A percentile compares a stretch with the other conserved stretches of the same genome.
Conservation (phyloP, 1,139 yeast genomes). For the Lodderomyces orthopsilosis region DNA sequence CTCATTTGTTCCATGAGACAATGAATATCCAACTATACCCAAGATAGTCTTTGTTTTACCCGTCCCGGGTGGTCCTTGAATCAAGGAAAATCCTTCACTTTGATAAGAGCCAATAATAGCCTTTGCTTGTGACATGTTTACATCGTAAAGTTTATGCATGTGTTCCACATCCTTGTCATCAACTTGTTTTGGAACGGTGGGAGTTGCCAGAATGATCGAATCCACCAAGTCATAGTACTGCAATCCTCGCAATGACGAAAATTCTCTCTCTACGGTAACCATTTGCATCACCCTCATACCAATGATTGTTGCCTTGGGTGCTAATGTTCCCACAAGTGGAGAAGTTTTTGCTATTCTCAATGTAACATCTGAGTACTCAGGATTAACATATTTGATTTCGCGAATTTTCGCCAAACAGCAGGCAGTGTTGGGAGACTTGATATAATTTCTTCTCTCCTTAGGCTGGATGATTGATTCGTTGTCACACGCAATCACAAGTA, state of each 20-base stretch:
- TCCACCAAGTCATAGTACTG: conserved; percentile 72
- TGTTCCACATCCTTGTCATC: conserved; percentile 34
- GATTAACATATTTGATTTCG: conserved; percentile 62
- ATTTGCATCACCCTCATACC: conserved; percentile 79
- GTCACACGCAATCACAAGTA: conserved; percentile 62
- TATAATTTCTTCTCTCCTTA: conserved; percentile 18
- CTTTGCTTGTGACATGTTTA: conserved; percentile 84
- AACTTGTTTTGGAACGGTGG: conserved; percentile 42
- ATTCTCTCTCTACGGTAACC: conserved; percentile 94
- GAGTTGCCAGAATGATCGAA: conserved; percentile 63
- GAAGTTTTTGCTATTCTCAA: conserved; percentile 60
- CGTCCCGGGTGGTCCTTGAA: conserved; percentile 98
- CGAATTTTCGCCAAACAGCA: conserved; percentile 78
- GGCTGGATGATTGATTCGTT: conserved; percentile 22
- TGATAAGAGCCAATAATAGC: conserved; percentile 77
- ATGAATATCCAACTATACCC: conserved; percentile 80
- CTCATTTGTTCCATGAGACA: conserved; percentile 32
- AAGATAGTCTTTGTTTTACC: conserved; percentile 97
- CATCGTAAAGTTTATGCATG: conserved; percentile 49
- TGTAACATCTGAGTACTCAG: conserved; percentile 70
- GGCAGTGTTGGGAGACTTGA: conserved; percentile 27
- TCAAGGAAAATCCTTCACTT: conserved; percentile 76
- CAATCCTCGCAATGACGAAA: conserved; percentile 74
- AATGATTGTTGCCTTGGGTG: conserved; percentile 61
- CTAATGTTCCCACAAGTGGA: conserved; percentile 51